Evolutionary conservation across 208 protist genomes (phyloP), one percentile per base, ranked within the genome.

Genomic region (Naegleria lovaniensis): DNA sequence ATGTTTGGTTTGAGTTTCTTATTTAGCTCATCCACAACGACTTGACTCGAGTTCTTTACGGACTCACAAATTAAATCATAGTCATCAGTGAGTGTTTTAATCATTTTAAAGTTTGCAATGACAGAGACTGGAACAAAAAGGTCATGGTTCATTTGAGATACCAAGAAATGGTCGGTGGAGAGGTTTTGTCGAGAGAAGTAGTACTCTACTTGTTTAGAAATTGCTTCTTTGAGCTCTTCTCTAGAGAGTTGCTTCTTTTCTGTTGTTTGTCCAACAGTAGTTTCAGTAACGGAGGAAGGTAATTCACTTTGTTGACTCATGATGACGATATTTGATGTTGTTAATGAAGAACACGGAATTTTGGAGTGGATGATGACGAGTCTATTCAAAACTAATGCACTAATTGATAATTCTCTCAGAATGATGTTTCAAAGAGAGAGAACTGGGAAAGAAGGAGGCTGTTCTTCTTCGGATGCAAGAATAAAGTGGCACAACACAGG

Each of bases 131-230:
- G 83, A 29, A 87, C 83, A 87, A 52, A 87, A 7, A 87, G 33
- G 19, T 87, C 40, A 25, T 87, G 15, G 38, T 48, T 87, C 83
- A 87, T 87, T 29, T 87, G 83, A 2, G 36, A 51, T 22, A 87
- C 83, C 22, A 87, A 36, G 38, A 29, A 87, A 15, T 22, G 83
- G 33, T 87, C 83, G 29, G 15, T 87, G 38, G 33, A 29, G 4
- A 87, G 33, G 19, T 87, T 87, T 87, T 87, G 83, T 29, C 83
- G 36, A 40, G 83, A 87, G 43, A 87, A 87, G 41, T 87, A 87
- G 41, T 87, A 87, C 43, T 87, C 83, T 29, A 87, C 83, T 87
- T 87, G 83, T 51, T 87, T 87, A 36, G 39, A 36, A 36, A 87
- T 87, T 15, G 83, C 83, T 52, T 87, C 83, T 51, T 40, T 29